Base-by-base conservation (phyloP, 139 green algal species). In the Picochlorum sp. region DNA sequence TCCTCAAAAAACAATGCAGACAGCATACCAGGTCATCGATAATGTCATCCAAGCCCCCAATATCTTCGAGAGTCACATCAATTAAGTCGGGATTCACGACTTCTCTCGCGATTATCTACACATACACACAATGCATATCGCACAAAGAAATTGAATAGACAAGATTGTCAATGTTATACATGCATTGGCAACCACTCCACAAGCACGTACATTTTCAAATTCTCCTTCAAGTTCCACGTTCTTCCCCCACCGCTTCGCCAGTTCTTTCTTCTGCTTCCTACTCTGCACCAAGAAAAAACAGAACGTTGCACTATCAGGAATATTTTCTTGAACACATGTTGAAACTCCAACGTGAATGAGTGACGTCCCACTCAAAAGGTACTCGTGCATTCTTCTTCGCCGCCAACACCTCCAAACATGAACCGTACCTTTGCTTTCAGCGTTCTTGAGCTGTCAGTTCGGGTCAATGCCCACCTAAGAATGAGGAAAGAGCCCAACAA, bases 31-130 rank as follows among this genome's bases (percentile, higher is more conserved):
- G 64, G 26, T 69, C 59, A 5, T 73, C 31, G 49, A 87, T 84
- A 49, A 90, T 88, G 12, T 78, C 50, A 20, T 89, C 76, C 29
- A 90, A 55, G 7, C 86, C 85, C 3, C 83, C 85, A 7, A 98
- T 85, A 33, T 89, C 78, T 3, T 75, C 67, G 22, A 96, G 75
- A 0, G 57, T 68, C 13, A 93, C 76, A 31, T 86, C 73, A 40
- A 96, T 89, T 44, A 76, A 32, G 22, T 58, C 57, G 0, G 88
- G 88, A 71, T 96, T 95, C 45, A 93, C 65, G 8, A 96, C 87
- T 28, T 87, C 78, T n/a, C 64, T 54, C 0, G 85, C 82, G 31
- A 95, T 77, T 14, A 90, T 61, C 76, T 93, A 74, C 39, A 47
- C 22, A n/a, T 20, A 41, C 35, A 41, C 35, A 41, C 39, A 60